A percentile compares a stretch with the other conserved stretches of the same genome.
These are phyloP conservation scores for Aurifilum marmelostoma DNA, from an alignment of 2,329 filamentous ascomycete species.

Conservation along the genomic window DNA sequence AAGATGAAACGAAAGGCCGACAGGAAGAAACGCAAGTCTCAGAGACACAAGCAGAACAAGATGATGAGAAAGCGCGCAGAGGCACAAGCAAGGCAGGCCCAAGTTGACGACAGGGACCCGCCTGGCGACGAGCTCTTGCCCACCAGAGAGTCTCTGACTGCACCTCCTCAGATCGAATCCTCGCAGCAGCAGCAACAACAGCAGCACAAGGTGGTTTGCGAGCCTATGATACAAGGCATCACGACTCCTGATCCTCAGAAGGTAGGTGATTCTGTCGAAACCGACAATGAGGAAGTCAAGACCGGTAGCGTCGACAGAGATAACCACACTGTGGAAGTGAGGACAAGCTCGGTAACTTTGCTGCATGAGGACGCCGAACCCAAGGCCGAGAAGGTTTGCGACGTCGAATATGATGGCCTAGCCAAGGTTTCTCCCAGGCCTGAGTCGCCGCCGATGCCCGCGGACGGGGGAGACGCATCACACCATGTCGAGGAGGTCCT, in stretches of 20 bases:
- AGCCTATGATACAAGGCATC: background rate
- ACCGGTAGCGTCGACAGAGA: background rate
- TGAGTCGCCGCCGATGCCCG: background rate
- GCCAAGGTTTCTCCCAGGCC: background rate
- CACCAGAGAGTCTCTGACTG: background rate
- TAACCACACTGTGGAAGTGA: background rate
- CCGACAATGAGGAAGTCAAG: background rate
- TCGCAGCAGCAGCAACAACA: background rate
- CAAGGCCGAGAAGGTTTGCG: background rate
- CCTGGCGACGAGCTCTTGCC: background rate
- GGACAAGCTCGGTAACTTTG: background rate
- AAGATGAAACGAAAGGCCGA: background rate
- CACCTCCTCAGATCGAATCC: background rate
- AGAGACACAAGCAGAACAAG: background rate
- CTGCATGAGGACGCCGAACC: background rate
- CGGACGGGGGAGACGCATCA: background rate
- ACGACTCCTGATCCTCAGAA: background rate
- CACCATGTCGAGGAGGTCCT: background rate
- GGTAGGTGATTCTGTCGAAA: background rate
- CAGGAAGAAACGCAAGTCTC: background rate
- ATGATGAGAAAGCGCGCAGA: background rate
- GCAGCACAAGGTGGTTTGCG: background rate
- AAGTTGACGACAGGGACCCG: background rate
- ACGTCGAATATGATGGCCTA: background rate
- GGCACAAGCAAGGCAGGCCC: background rate